Evolutionary conservation across 1,284 basidiomycete genomes (phyloP), one percentile per base, ranked within the genome.

Genomic region (Laetiporus sulphureus): DNA sequence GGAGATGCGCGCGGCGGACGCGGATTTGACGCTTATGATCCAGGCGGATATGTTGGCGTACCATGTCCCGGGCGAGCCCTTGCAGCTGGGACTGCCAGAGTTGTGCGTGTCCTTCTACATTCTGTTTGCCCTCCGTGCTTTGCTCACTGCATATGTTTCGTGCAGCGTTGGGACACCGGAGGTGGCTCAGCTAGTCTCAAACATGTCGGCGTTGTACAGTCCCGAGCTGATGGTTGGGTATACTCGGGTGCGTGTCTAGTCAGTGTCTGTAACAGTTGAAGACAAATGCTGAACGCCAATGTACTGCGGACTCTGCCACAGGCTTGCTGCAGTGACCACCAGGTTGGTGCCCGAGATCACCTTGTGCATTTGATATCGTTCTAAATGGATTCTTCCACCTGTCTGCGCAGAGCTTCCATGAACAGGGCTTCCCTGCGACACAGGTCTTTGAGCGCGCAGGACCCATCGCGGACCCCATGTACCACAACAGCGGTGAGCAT

Each of bases 1-100:
- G 83, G 71, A 83, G 56, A 53, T 87, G 54, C 68, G 74, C 40
- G 62, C 63, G 32, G 61, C 62, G 19, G 66, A 76, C 46, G 79
- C 78, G 15, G 83, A 88, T 49, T 67, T 93, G 35, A 78, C 82
- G 2, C 61, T 92, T 30, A 87, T 92, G 74, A 71, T 93, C 42
- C 91, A 93, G 60, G 86, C 86, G 1, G 91, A 94, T 55, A 93
- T 93, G 90, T 71, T 88, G 35, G 91, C 75, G 0, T 92, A 91
- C 58, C 86, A 77, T 44, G 77, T 68, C 23, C 75, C 71, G 11
- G 74, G 71, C 30, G 91, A 93, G 63, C 83, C 87, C 21, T 60
- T 76, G 4, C 90, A 93, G 59, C 73, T 93, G 5, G 90, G 84
- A 22, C 71, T 92, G 31, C 89, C 80, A 10, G 65, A 70, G n/a